Evolutionary conservation across 257 asterid genomes (phyloP).

Genomic region (Paraleonurus japonicus): DNA sequence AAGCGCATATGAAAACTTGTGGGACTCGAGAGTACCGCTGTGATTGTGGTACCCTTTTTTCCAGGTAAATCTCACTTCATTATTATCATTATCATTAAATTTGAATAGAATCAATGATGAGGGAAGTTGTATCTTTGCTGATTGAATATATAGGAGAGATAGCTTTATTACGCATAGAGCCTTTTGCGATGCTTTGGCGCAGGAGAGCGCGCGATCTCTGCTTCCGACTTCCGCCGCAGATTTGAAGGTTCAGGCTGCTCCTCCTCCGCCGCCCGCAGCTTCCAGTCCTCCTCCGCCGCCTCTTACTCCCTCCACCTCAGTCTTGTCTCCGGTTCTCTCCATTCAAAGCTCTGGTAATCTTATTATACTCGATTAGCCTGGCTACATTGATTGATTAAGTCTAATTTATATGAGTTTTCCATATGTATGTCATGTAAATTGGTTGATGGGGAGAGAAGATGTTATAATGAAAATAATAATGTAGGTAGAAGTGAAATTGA

Average conservation of each 20-base stretch:
- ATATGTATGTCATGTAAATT: not conserved
- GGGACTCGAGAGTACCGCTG: slow-evolving; percentile 91
- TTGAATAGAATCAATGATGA: not conserved
- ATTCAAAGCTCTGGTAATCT: slow-evolving; percentile 80
- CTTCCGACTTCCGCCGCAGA: slow-evolving; percentile 31
- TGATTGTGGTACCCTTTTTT: slow-evolving; percentile 88
- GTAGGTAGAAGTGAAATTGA: slow-evolving; percentile 34
- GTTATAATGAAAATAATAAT: not conserved
- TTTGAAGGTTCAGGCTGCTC: slow-evolving; percentile 31
- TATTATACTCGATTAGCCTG: slow-evolving; percentile 16
- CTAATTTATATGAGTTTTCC: too few relatives aligned
- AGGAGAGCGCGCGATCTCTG: slow-evolving; percentile 57
- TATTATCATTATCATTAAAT: too few relatives aligned
- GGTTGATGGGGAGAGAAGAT: not conserved
- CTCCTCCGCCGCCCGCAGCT: slow-evolving; percentile 27
- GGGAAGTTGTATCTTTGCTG: not conserved
- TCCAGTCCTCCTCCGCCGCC: slow-evolving; percentile 86
- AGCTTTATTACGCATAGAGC: slow-evolving; percentile 90
- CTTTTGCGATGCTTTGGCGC: slow-evolving; percentile 89
- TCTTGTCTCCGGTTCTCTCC: slow-evolving; percentile 82
- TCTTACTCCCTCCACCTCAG: slow-evolving; percentile 77
- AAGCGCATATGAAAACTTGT: slow-evolving; percentile 92
- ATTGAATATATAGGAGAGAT: slow-evolving; percentile 59
- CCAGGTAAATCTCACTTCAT: slow-evolving; percentile 45
- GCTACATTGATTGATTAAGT: slow-evolving; percentile 24